Conservation (phyloP, 2,329 filamentous ascomycete species). For the Penicillium sclerotigenum region DNA sequence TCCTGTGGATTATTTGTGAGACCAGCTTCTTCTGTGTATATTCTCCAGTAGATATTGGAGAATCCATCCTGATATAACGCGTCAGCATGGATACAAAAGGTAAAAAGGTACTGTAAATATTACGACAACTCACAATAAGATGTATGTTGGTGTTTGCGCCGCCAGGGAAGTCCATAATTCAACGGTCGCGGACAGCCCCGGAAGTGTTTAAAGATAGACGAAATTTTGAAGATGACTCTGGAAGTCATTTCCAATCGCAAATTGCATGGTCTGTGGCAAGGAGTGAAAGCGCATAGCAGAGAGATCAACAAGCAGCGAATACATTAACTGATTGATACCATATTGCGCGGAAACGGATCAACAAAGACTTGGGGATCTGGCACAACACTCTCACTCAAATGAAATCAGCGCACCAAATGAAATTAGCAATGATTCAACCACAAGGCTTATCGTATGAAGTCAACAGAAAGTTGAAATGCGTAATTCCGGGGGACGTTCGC, state of each 20-base stretch:
- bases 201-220: slow-evolving; percentile 29
- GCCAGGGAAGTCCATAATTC: slow-evolving; percentile 46
- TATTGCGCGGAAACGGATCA: slow-evolving; percentile 10
- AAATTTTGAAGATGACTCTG: slow-evolving; percentile 22
- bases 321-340: slow-evolving; percentile 17
- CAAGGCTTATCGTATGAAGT: slow-evolving; percentile 6
- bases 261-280: slow-evolving; percentile 19
- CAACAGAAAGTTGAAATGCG: slow-evolving; percentile 16
- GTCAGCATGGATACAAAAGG: slow-evolving; percentile 20
- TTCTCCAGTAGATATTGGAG: slow-evolving; percentile 44
- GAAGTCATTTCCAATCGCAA: slow-evolving; percentile 36
- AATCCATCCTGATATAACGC: slow-evolving; percentile 38
- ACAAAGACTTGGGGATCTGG: slow-evolving; percentile 3
- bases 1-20: slow-evolving; percentile 31
- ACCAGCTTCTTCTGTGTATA: slow-evolving; percentile 39
- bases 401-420: not conserved
- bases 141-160: slow-evolving; percentile 43
- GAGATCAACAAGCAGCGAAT: slow-evolving; percentile 18
- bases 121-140: slow-evolving; percentile 38
- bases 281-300: slow-evolving; percentile 17
- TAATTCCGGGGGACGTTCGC: slow-evolving; percentile 34
- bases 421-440: not conserved
- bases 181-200: slow-evolving; percentile 26
- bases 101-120: not conserved
- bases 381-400: slow-evolving; percentile 7